Percentiles rank a stretch among this genome's conserved stretches.
These are phyloP conservation scores for Asterophora parasitica DNA, from an alignment of 768 basidiomycete species.

Conservation along the genomic window DNA sequence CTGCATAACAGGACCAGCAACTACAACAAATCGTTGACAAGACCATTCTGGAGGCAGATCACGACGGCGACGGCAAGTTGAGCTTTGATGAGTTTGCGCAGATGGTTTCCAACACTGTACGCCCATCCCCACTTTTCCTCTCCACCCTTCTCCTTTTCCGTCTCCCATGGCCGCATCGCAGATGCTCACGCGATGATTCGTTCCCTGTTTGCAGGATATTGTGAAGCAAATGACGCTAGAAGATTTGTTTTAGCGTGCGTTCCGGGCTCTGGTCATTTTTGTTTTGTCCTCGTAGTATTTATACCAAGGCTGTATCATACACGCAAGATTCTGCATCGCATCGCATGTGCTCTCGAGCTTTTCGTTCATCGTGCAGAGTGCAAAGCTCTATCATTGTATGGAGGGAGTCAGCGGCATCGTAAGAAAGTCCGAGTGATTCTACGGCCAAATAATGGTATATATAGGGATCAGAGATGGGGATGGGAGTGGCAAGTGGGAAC, in stretches of 20 bases:
- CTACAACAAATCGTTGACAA: constrained; percentile 99
- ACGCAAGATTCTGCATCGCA: constrained; percentile 1
- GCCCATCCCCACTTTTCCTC: constrained; percentile 20
- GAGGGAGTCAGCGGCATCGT: constrained; percentile 4
- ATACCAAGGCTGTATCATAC: constrained; percentile 6
- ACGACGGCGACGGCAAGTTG: constrained; percentile 95
- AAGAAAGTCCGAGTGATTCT: constrained; percentile 1
- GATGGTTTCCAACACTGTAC: constrained; percentile 95
- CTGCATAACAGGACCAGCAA: constrained; percentile 76
- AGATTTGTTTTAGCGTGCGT: constrained; percentile 85
- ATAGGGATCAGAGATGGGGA: neutral
- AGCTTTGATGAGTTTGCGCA: constrained; percentile 95
- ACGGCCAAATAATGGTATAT: constrained; percentile 2
- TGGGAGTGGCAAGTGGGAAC: neutral
- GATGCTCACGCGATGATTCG: neutral
- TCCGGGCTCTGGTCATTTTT: too few species aligned
- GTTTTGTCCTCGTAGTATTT: constrained; percentile 1
- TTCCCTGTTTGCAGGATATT: constrained; percentile 64
- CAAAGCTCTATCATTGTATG: constrained; percentile 8
- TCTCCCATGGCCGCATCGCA: neutral
- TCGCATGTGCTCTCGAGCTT: constrained; percentile 1
- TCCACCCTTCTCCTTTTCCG: too few species aligned
- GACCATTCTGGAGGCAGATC: constrained; percentile 99
- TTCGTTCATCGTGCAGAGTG: constrained; percentile 1
- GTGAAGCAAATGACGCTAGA: constrained; percentile 99